Evolutionary conservation across 1,139 yeast genomes (phyloP).

Genomic region (Pichia sp.): DNA sequence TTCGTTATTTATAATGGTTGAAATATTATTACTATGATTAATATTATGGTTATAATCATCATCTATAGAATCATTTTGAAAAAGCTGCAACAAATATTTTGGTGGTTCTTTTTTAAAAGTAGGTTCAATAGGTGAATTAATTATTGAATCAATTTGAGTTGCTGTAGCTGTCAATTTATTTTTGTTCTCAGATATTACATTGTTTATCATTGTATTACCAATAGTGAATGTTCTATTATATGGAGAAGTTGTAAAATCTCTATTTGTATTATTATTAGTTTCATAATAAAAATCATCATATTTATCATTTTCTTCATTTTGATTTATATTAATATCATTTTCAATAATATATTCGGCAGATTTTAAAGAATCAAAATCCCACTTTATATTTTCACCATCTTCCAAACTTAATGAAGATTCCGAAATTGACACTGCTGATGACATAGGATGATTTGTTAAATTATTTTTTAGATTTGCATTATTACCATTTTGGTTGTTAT

Average conservation of each 20-base stretch:
- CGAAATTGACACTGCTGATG: constrained; percentile 4
- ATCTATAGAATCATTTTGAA: constrained; percentile 39
- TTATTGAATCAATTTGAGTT: constrained; percentile 11
- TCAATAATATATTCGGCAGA: constrained; percentile 67
- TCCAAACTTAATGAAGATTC: constrained; percentile 11
- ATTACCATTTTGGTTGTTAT: neutral
- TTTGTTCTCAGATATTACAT: constrained; percentile 4
- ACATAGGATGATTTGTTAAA: neutral
- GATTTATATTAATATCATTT: constrained; percentile 38
- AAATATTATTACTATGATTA: neutral
- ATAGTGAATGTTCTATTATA: constrained; percentile 18
- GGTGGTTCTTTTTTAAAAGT: constrained; percentile 50
- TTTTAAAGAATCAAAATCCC: constrained; percentile 82
- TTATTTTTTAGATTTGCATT: neutral
- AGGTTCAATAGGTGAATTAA: constrained; percentile 11
- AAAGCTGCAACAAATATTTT: constrained; percentile 62
- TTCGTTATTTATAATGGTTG: neutral
- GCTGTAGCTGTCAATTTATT: constrained; percentile 6
- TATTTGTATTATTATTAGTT: constrained; percentile 30
- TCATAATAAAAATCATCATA: constrained; percentile 16
- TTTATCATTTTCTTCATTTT: constrained; percentile 20
- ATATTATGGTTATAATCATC: constrained; percentile 11
- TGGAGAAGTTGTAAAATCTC: constrained; percentile 15
- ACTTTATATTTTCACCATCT: constrained; percentile 41
- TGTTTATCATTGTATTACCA: constrained; percentile 18